These are phyloP conservation scores for Malus hybrid DNA, from an alignment of 331 rosid species.

Conservation along the genomic window DNA sequence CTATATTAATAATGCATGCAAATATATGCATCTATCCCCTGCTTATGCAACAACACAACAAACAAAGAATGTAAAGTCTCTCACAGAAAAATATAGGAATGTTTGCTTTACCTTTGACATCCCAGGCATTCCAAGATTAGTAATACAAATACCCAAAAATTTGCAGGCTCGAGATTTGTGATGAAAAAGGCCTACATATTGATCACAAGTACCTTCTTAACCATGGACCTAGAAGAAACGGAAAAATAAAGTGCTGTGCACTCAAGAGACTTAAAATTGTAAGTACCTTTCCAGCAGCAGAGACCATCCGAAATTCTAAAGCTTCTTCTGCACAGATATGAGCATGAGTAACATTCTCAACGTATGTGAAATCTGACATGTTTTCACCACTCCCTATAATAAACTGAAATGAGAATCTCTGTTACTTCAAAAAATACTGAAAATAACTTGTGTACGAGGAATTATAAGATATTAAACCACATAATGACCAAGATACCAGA, in stretches of 20 bases:
- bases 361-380: slow-evolving; percentile 67
- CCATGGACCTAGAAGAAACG: background rate
- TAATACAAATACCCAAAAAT: slow-evolving; percentile 63
- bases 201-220: slow-evolving; percentile 16
- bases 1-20: background rate
- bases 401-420: slow-evolving; percentile 67
- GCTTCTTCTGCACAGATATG: slow-evolving; percentile 84
- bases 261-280: slow-evolving; percentile 5
- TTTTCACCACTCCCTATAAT: slow-evolving; percentile 77
- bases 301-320: slow-evolving; percentile 50
- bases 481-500: slow-evolving; percentile 8
- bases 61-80: background rate
- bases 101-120: slow-evolving; percentile 58
- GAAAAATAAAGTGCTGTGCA: background rate
- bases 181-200: slow-evolving; percentile 72
- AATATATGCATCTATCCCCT: background rate
- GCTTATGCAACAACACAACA: background rate
- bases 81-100: slow-evolving; percentile 1
- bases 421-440: slow-evolving; percentile 41
- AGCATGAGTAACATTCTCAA: slow-evolving; percentile 81
- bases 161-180: slow-evolving; percentile 66
- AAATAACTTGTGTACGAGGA: slow-evolving; percentile 8
- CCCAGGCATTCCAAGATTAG: slow-evolving; percentile 60
- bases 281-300: slow-evolving; percentile 81
- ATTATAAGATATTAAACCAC: slow-evolving; percentile 15